These are phyloP conservation scores for Teratosphaeria nubilosa DNA, from an alignment of 2,329 filamentous ascomycete genomes.

Conservation along the genomic window DNA sequence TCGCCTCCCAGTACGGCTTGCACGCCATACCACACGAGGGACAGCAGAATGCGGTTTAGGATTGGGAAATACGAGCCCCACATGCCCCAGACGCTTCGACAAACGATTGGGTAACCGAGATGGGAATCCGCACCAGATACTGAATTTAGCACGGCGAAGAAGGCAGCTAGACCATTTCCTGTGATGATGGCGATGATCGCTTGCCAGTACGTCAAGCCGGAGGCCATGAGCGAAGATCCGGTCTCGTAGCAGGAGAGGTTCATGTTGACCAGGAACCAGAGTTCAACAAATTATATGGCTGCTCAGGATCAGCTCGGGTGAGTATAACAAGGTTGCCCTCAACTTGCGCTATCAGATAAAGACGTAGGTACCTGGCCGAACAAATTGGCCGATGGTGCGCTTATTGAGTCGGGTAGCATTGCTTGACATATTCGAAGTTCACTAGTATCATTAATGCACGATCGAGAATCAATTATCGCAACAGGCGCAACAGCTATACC, in stretches of 20 bases:
- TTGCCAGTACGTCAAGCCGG: constrained; percentile 34
- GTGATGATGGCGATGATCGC: constrained; percentile 30
- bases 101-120: constrained; percentile 41
- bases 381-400: neutral
- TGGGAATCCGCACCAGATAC: constrained; percentile 28
- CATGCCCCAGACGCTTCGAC: constrained; percentile 46
- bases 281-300: neutral
- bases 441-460: no score
- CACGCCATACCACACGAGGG: constrained; percentile 45
- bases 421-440: no score
- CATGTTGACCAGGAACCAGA: constrained; percentile 16
- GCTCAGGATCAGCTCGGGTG: neutral
- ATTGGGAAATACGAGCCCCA: constrained; percentile 47
- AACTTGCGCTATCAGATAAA: neutral
- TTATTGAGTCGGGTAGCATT: neutral
- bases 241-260: constrained; percentile 26
- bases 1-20: constrained; percentile 52
- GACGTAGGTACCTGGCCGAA: neutral
- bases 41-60: constrained; percentile 43
- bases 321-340: neutral
- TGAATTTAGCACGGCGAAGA: constrained; percentile 48
- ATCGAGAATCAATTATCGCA: no score
- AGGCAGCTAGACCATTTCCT: constrained; percentile 42
- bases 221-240: constrained; percentile 27
- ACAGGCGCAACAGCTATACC: no score